Percentiles rank a stretch among this genome's conserved stretches.
These are phyloP conservation scores for Candida tetrigidarum DNA, from an alignment of 1,139 yeast genomes.

Conservation along the genomic window DNA sequence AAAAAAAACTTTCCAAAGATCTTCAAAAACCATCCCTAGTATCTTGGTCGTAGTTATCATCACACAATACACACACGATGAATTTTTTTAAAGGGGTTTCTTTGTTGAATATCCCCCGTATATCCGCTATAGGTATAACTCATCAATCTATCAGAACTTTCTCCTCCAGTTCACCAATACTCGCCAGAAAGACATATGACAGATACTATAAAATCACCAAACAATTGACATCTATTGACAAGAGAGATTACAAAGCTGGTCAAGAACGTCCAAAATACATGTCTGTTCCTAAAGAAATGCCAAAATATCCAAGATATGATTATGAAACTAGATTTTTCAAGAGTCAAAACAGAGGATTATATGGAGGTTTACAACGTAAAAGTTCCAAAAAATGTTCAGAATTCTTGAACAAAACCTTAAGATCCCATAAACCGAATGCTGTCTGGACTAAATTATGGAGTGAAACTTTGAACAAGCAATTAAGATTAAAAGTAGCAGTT, in stretches of 20 bases:
- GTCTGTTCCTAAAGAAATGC: constrained; percentile 50
- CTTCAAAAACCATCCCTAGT: background rate
- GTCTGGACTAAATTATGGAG: constrained; percentile 81
- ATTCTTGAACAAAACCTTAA: constrained; percentile 68
- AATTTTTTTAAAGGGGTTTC: constrained; percentile 6
- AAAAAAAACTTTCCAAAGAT: background rate
- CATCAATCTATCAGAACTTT: constrained; percentile 5
- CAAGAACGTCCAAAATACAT: constrained; percentile 33
- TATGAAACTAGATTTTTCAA: constrained; percentile 79
- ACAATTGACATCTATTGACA: constrained; percentile 43
- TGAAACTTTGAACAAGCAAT: constrained; percentile 63
- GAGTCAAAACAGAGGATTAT: constrained; percentile 85
- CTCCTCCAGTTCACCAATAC: constrained; percentile 4
- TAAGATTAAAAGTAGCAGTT: constrained; percentile 70
- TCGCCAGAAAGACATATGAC: constrained; percentile 18
- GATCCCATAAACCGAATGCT: constrained; percentile 85
- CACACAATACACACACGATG: too few species aligned
- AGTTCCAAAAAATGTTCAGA: constrained; percentile 83
- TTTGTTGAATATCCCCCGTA: constrained; percentile 1
- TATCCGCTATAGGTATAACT: background rate
- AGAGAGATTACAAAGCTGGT: constrained; percentile 41
- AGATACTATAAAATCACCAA: constrained; percentile 45
- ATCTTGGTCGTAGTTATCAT: too few species aligned
- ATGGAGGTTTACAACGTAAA: constrained; percentile 84
- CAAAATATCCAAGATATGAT: constrained; percentile 74